These are phyloP conservation scores for Dissophora globulifera DNA, from an alignment of 192 early-diverging fungal genomes.

Conservation along the genomic window DNA sequence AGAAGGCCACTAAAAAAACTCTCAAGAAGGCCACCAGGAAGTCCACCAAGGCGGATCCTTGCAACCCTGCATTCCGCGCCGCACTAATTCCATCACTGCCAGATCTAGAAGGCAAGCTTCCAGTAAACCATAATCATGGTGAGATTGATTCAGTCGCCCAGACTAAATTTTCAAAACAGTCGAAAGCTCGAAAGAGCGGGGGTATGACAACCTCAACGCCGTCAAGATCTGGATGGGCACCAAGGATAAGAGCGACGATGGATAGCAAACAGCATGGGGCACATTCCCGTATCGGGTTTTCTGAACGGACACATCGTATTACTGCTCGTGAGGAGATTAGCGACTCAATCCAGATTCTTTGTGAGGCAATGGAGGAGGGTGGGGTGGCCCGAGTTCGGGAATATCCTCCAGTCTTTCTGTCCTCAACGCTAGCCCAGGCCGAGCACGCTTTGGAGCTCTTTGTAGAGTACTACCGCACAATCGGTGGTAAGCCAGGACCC, in stretches of 20 bases:
- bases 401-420: constrained; percentile 29
- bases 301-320: background rate
- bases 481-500: constrained; percentile 11
- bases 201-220: too few species aligned
- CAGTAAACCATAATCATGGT: too few species aligned
- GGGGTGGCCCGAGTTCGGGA: constrained; percentile 7
- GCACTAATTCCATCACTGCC: too few species aligned
- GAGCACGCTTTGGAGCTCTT: constrained; percentile 42
- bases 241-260: constrained; percentile 7
- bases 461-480: constrained; percentile 17
- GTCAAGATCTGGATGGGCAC: background rate
- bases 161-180: too few species aligned
- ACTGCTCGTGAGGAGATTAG: constrained; percentile 2
- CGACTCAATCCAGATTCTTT: constrained; percentile 25
- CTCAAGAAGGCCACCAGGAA: background rate
- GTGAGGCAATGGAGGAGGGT: constrained; percentile 33
- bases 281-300: background rate
- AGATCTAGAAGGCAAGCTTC: too few species aligned
- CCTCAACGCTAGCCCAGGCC: constrained; percentile 16
- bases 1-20: too few species aligned
- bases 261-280: background rate
- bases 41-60: background rate
- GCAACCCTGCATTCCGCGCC: too few species aligned
- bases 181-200: too few species aligned
- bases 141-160: too few species aligned